Base-by-base conservation (phyloP, 1,139 yeast genomes). In the Sugiyamaella grinbergsii region DNA sequence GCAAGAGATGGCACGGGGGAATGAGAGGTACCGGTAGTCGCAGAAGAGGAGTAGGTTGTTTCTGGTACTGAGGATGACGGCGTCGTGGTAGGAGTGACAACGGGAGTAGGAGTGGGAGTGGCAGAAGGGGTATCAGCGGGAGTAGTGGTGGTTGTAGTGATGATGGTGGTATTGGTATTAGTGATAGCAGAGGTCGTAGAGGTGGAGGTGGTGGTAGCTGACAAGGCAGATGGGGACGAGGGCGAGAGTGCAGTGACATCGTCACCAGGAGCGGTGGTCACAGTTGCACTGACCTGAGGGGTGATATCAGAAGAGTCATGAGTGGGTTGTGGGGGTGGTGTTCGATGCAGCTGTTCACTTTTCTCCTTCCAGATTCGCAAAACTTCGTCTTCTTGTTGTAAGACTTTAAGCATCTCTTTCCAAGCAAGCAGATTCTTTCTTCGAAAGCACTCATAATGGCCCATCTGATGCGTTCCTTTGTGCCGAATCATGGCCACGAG, bases 381-480 rank as follows among this genome's bases (percentile, higher is more conserved):
- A 15, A 18, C 37, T 19, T 37, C 15, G n/a, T 37, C 41, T 22
- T 38, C 42, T 7, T 24, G n/a, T 7, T 38, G 32, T 7, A 38
- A 7, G 11, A 20, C 13, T 13, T 10, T 13, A 7, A 42, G 34
- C 7, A 26, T 40, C 18, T 54, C 54, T 26, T 47, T 37, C 68
- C 68, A 65, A 58, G 60, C 61, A 3, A 44, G 54, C 48, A 61
- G 50, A 47, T 61, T 60, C 58, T 66, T 66, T 19, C 71, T 63
- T 13, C 72, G 61, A 47, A 63, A 66, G 47, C 71, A 67, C 49
- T 70, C 72, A 54, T 62, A 93, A 65, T 93, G 98, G 0, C 98
- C 98, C 43, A 83, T 81, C 16, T 85, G 78, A 67, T 93, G 98
- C 0, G 94, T 82, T 0, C 98, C 98, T 48, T 83, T 81, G 64